These are phyloP conservation scores for Yamadazyma aaseri DNA, from an alignment of 1,139 yeast species.

Conservation along the genomic window DNA sequence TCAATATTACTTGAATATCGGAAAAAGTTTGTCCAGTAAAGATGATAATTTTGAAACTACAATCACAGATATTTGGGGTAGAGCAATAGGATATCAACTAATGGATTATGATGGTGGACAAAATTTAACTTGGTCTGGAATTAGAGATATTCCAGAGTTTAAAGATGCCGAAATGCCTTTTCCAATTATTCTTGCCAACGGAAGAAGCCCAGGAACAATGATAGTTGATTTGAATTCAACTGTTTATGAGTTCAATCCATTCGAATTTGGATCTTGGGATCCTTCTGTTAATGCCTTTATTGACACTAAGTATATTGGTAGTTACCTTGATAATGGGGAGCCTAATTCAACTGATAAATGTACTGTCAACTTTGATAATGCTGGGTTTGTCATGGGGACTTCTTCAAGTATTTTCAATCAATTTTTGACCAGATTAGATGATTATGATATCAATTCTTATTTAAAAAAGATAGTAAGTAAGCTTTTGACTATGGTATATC, in stretches of 20 bases:
- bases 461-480: slow-evolving; percentile 26
- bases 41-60: slow-evolving; percentile 37
- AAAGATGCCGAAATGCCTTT: slow-evolving; percentile 38
- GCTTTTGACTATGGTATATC: slow-evolving; percentile 28
- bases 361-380: slow-evolving; percentile 39
- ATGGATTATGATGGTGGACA: slow-evolving; percentile 28
- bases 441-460: slow-evolving; percentile 20
- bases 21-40: slow-evolving; percentile 30
- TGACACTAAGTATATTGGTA: slow-evolving; percentile 36
- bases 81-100: slow-evolving; percentile 41
- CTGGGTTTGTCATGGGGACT: slow-evolving; percentile 45
- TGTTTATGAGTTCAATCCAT: slow-evolving; percentile 41
- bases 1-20: slow-evolving; percentile 31
- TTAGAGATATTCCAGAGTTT: slow-evolving; percentile 28
- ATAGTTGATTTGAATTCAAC: slow-evolving; percentile 40
- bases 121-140: slow-evolving; percentile 39
- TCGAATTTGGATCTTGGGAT: slow-evolving; percentile 49
- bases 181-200: slow-evolving; percentile 41
- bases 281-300: slow-evolving; percentile 33
- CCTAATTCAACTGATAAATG: slow-evolving; percentile 27
- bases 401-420: slow-evolving; percentile 46
- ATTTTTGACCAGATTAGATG: slow-evolving; percentile 23
- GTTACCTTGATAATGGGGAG: slow-evolving; percentile 27
- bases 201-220: slow-evolving; percentile 35
- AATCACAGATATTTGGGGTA: slow-evolving; percentile 47